Percentiles rank a stretch among this genome's conserved stretches.
These are phyloP conservation scores for Colletotrichum musicola DNA, from an alignment of 2,329 filamentous ascomycete species.

Conservation along the genomic window DNA sequence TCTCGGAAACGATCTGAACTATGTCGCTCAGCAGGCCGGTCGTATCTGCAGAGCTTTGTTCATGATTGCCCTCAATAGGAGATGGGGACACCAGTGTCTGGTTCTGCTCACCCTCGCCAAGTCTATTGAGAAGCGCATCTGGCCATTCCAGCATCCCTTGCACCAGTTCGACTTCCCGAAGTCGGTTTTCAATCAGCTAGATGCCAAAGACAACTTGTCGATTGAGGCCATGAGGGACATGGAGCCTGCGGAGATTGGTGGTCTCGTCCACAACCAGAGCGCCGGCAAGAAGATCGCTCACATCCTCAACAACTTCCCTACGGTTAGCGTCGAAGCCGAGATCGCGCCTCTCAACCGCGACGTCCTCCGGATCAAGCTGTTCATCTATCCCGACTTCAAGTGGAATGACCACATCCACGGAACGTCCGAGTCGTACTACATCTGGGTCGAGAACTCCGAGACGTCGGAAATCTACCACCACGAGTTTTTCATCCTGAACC, in stretches of 20 bases:
- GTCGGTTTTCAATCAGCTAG: slow-evolving; percentile 85
- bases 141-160: slow-evolving; percentile 94
- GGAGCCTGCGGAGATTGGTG: slow-evolving; percentile 90
- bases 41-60: slow-evolving; percentile 95
- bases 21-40: slow-evolving; percentile 94
- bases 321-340: slow-evolving; percentile 89
- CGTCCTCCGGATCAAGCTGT: slow-evolving; percentile 90
- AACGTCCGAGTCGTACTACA: slow-evolving; percentile 95
- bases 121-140: slow-evolving; percentile 95
- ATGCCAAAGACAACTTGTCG: slow-evolving; percentile 80
- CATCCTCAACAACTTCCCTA: slow-evolving; percentile 91
- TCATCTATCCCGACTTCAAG: slow-evolving; percentile 86
- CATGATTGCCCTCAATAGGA: slow-evolving; percentile 95
- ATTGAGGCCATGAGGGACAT: slow-evolving; percentile 92
- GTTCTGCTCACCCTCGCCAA: slow-evolving; percentile 93
- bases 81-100: slow-evolving; percentile 96
- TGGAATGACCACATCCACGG: slow-evolving; percentile 98
- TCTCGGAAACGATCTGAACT: slow-evolving; percentile 89
- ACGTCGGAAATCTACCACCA: slow-evolving; percentile 98
- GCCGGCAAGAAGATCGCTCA: slow-evolving; percentile 87
- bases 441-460: slow-evolving; percentile 99
- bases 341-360: slow-evolving; percentile 96
- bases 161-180: slow-evolving; percentile 94
- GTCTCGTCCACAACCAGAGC: slow-evolving; percentile 88
- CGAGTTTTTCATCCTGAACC: slow-evolving; percentile 93